phyloP scores from a whole-genome alignment of 1,139 yeast genomes.

The Geotrichum phurueaensis region DNA sequence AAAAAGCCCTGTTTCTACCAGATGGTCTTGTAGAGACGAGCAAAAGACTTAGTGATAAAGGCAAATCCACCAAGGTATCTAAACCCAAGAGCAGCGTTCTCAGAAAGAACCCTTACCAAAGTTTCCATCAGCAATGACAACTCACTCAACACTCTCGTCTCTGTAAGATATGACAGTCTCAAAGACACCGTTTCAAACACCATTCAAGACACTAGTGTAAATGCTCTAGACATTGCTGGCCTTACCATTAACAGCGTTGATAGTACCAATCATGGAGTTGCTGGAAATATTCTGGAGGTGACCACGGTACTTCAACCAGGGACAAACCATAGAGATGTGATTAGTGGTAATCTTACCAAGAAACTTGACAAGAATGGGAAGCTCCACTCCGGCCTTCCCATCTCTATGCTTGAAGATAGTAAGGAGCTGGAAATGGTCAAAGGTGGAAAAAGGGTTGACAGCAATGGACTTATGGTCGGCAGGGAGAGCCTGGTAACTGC shows the following conservation, averaged over 20 bases:
- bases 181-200: slow-evolving; percentile 60
- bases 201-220: slow-evolving; percentile 84
- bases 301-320: slow-evolving; percentile 98
- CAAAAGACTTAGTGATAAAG: slow-evolving; percentile 89
- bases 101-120: slow-evolving; percentile 99
- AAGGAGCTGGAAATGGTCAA: too few relatives aligned
- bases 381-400: slow-evolving; percentile 64
- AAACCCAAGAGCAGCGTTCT: slow-evolving; percentile 96
- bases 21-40: slow-evolving; percentile 90
- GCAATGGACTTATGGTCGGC: too few relatives aligned
- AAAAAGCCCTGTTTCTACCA: slow-evolving; percentile 94
- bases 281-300: slow-evolving; percentile 92
- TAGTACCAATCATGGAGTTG: slow-evolving; percentile 95
- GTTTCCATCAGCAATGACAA: slow-evolving; percentile 93
- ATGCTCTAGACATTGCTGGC: slow-evolving; percentile 86
- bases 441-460: too few relatives aligned
- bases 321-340: slow-evolving; percentile 98
- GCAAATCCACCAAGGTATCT: slow-evolving; percentile 87
- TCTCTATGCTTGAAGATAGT: slow-evolving; percentile 60
- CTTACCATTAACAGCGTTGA: slow-evolving; percentile 92
- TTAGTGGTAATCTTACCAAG: slow-evolving; percentile 98
- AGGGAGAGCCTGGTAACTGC: too few relatives aligned
- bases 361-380: slow-evolving; percentile 76
- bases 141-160: slow-evolving; percentile 86
- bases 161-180: slow-evolving; percentile 94